Percentiles rank a stretch among this genome's conserved stretches.
Conservation (phyloP, 306 rosid species). For the Luffa acutangula region DNA sequence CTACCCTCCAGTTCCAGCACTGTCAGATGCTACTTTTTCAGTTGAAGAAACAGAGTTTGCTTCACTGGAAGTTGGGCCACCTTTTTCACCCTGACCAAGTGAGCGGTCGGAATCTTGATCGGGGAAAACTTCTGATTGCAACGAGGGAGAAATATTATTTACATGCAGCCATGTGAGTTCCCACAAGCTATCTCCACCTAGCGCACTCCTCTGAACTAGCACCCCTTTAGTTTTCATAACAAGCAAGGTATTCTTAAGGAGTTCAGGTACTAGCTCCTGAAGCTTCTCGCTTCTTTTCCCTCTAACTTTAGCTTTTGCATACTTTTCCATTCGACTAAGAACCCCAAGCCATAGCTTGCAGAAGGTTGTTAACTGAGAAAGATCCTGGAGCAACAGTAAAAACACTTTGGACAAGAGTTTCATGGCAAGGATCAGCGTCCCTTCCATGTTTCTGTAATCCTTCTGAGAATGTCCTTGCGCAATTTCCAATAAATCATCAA, state of each 20-base stretch:
- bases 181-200: conserved; percentile 97
- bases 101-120: conserved; percentile 54
- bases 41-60: conserved; percentile 23
- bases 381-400: conserved; percentile 60
- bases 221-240: conserved; percentile 71
- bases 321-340: conserved; percentile 87
- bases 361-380: conserved; percentile 68
- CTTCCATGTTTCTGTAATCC: conserved; percentile 95
- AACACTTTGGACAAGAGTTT: conserved; percentile 84
- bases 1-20: conserved; percentile 24
- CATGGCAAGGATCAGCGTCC: conserved; percentile 76
- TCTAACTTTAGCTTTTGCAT: conserved; percentile 70
- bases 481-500: conserved; percentile 91
- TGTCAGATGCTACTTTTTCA: conserved; percentile 28
- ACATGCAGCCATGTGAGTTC: conserved; percentile 93
- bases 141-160: conserved; percentile 64
- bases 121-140: conserved; percentile 83
- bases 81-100: conserved; percentile 31
- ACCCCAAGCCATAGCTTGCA: conserved; percentile 97
- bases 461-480: conserved; percentile 83
- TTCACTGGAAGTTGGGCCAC: conserved; percentile 18
- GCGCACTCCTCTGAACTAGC: conserved; percentile 65
- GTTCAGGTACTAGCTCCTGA: conserved; percentile 76
- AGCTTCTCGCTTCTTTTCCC: conserved; percentile 86
- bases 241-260: conserved; percentile 71